Evolutionary conservation across 2,329 filamentous ascomycete species (phyloP), one percentile per base, ranked within the genome.

Genomic region (Fusarium camptoceras): DNA sequence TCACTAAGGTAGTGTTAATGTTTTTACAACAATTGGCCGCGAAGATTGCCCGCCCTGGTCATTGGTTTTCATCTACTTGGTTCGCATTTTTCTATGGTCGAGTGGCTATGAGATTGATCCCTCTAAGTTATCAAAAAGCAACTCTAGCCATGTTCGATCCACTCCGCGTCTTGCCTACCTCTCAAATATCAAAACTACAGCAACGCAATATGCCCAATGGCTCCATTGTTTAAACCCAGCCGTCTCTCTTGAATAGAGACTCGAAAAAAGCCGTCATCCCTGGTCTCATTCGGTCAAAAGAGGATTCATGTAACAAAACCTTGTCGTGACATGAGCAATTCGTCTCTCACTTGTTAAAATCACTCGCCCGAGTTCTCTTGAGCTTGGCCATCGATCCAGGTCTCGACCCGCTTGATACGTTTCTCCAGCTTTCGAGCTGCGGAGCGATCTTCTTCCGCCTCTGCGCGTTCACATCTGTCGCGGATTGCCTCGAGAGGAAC

Each of bases 401-500:
- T 59, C 57, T 74, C 70, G 3, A 75, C 68, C 34, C 30, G 60
- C 27, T 61, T 41, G 22, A 61, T 18, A 3, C 59, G 63, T 16
- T 24, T 20, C 18, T 31, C 34, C 10, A 68, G 31, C 39, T 59
- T 59, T 8, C 42, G 48, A 27, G 51, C 47, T 16, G 54, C 53
- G 3, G 48, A 44, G 10, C 55, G 48, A 41, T 69, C 64, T 16
- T 58, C 28, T 25, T 57, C 62, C 28, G 53, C 56, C 62, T 79
- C 79, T 1, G 73, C 77, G 14, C 58, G 56, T 59, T 79, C 79
- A n/a, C 78, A 76, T 59, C 77, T 80, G 24, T 70, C 72, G 42
- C 77, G 77, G 47, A 84, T 77, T n/a, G 79, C 69, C 34, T 79
- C 76, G 10, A 81, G 68, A 2, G 81, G 78, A 1, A 84, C 73